phyloP scores from a whole-genome alignment of 352 stramenopile species.

The Globisporangium canariense region DNA sequence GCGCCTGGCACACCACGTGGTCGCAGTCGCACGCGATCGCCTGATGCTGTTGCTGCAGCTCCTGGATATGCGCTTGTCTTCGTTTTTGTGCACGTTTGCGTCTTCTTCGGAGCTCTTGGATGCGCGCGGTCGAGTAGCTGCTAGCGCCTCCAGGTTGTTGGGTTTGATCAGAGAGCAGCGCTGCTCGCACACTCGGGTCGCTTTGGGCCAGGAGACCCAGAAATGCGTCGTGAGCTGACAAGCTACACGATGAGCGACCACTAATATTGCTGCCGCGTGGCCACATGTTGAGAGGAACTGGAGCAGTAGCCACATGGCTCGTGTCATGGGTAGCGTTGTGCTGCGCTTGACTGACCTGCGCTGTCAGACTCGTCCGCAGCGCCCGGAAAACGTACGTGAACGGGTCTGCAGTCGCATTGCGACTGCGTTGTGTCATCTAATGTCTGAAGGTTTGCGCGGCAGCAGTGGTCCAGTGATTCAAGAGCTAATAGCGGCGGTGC shows the following conservation, averaged over 20 bases:
- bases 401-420: background rate
- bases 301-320: background rate
- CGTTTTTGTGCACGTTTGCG: background rate
- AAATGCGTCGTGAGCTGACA: background rate
- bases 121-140: background rate
- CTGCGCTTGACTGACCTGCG: background rate
- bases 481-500: too few relatives aligned
- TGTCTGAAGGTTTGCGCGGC: background rate
- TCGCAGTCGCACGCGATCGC: slow-evolving; percentile 12
- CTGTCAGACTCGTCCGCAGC: slow-evolving; percentile 11
- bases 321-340: background rate
- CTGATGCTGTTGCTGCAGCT: slow-evolving; percentile 13
- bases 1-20: background rate
- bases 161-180: slow-evolving; percentile 2
- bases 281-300: slow-evolving; percentile 6
- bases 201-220: background rate
- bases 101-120: slow-evolving; percentile 8
- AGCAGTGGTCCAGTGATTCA: background rate
- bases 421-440: background rate
- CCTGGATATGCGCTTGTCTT: background rate
- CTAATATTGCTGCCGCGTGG: background rate
- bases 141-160: background rate
- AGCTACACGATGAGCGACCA: background rate
- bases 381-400: slow-evolving; percentile 14
- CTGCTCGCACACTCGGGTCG: background rate